Evolutionary conservation across 2,329 filamentous ascomycete species (phyloP).

Genomic region (Tolypocladium guangdongense): DNA sequence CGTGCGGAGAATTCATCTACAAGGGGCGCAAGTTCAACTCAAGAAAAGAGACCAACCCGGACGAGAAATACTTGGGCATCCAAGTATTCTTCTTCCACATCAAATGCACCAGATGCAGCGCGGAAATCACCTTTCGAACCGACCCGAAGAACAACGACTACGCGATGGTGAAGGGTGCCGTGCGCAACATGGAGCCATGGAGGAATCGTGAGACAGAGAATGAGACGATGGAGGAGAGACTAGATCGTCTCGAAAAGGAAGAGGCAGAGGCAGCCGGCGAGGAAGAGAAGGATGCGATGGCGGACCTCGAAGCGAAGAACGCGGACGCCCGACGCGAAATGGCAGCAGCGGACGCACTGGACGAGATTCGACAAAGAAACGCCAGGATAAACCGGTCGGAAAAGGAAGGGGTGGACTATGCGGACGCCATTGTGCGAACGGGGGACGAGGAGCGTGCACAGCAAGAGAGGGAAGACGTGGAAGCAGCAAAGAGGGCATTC

Average conservation of each 20-base stretch:
- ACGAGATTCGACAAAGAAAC: constrained; percentile 88
- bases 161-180: constrained; percentile 66
- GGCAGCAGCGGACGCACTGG: constrained; percentile 89
- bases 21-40: constrained; percentile 93
- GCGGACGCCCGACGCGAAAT: constrained; percentile 89
- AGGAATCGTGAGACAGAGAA: constrained; percentile 48
- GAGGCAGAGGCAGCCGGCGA: constrained; percentile 51
- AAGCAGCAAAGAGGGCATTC: constrained; percentile 72
- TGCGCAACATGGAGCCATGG: constrained; percentile 92
- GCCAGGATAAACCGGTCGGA: constrained; percentile 71
- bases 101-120: constrained; percentile 73
- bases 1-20: constrained; percentile 70
- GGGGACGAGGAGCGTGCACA: constrained; percentile 50
- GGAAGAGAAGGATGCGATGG: constrained; percentile 83
- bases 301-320: constrained; percentile 87
- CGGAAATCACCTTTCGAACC: constrained; percentile 86
- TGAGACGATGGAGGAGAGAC: constrained; percentile 77
- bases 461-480: constrained; percentile 72
- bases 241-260: constrained; percentile 74
- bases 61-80: constrained; percentile 82
- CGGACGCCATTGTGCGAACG: constrained; percentile 39
- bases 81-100: constrained; percentile 77
- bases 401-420: constrained; percentile 53
- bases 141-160: constrained; percentile 96
- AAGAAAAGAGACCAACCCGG: constrained; percentile 77